Evolutionary conservation across 768 basidiomycete genomes (phyloP), one percentile per base, ranked within the genome.

Genomic region (Psilocybe azurescens): DNA sequence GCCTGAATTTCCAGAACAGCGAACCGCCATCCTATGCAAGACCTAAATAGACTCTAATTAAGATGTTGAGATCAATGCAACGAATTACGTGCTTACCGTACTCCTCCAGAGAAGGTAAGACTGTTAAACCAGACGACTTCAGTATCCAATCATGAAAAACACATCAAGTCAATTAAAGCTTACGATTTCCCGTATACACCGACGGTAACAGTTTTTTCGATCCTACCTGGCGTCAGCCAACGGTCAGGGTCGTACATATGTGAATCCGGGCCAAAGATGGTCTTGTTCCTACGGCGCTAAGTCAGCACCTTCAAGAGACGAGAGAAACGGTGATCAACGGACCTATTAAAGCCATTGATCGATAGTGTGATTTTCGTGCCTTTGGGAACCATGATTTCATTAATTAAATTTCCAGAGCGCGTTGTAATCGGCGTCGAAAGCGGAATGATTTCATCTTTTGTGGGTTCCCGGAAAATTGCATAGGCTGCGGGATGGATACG

Each of bases 301-400:
- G 36, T 58, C 14, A 33, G 48, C 29, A 47, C 38, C 28, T 48
- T 18, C 14, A 33, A 13, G 10, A 36, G 5, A 5, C 32, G 16
- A 32, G 3, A 50, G 18, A 13, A 10, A 29, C 28, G 38, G 36
- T n/a, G 32, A 18, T 38, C 24, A 11, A 47, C 29, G 39, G 36
- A 84, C 86, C 84, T 78, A 63, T 88, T 85, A 67, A 87, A 86
- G 9, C 77, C 81, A 33, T 78, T 77, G 38, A 87, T 78, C 6
- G 85, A 86, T 8, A 79, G 70, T 47, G 83, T 74, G 18, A 88
- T 73, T 49, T 79, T 80, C 24, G 78, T 75, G 30, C 84, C 86
- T 61, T 83, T 81, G 0, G 82, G 82, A 48, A 89, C 74, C 2
- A 79, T 77, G 28, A 89, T 57, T 62, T 86, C 80, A 9, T 67